phyloP scores from a whole-genome alignment of 805 yeast genomes.

The Wickerhamiella azyma region DNA sequence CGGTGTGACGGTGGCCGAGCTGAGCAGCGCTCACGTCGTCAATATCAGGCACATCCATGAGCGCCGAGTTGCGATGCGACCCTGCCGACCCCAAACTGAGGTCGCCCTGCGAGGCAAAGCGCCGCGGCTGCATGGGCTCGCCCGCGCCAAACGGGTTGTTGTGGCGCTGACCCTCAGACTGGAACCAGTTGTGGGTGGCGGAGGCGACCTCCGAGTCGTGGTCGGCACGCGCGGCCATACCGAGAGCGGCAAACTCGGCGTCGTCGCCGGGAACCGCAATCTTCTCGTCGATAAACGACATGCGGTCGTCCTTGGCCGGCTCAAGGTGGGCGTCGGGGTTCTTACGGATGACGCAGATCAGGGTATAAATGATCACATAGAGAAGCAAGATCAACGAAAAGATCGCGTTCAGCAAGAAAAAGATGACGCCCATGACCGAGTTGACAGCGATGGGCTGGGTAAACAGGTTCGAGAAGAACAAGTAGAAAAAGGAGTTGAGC shows the following conservation, averaged over 20 bases:
- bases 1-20: conserved; percentile 6
- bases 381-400: conserved; percentile 63
- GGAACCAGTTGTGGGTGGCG: conserved; percentile 25
- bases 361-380: conserved; percentile 51
- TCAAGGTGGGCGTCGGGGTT: conserved; percentile 83
- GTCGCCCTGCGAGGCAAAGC: not conserved
- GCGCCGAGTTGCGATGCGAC: conserved; percentile 8
- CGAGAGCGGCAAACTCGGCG: conserved; percentile 49
- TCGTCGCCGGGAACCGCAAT: conserved; percentile 29
- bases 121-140: conserved; percentile 3
- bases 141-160: conserved; percentile 3
- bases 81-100: conserved; percentile 7
- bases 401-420: conserved; percentile 80
- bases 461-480: conserved; percentile 75
- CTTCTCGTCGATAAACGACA: conserved; percentile 44
- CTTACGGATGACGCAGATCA: conserved; percentile 43
- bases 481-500: conserved; percentile 68
- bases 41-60: conserved; percentile 4
- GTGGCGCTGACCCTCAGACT: conserved; percentile 8
- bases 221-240: conserved; percentile 73
- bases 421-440: conserved; percentile 84
- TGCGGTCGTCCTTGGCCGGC: conserved; percentile 84
- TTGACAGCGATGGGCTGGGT: conserved; percentile 66
- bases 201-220: conserved; percentile 35
- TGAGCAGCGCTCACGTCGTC: conserved; percentile 1